These are phyloP conservation scores for Penicillium manginii DNA, from an alignment of 495 filamentous ascomycete species.

Conservation along the genomic window DNA sequence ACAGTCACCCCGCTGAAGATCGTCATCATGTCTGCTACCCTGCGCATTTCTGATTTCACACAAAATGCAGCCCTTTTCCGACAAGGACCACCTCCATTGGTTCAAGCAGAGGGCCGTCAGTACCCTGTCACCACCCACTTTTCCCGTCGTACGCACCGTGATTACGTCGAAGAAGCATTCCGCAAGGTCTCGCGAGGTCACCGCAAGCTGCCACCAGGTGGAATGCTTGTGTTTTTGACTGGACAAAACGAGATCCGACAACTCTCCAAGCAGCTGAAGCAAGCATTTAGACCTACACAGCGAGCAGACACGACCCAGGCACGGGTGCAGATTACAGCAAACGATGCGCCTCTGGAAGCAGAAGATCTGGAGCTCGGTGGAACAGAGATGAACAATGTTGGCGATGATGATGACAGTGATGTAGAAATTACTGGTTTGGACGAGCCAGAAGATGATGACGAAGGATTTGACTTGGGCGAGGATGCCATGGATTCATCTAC, in stretches of 20 bases:
- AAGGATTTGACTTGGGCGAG: conserved; percentile 63
- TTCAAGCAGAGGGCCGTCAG: conserved; percentile 93
- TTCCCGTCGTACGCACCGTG: conserved; percentile 75
- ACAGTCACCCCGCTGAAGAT: conserved; percentile 81
- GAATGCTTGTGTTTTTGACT: conserved; percentile 94
- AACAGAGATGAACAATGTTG: conserved; percentile 48
- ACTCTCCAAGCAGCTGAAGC: conserved; percentile 75
- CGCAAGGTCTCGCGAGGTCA: conserved; percentile 88
- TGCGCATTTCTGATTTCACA: conserved; percentile 87
- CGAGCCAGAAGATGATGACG: conserved; percentile 54
- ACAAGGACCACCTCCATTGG: conserved; percentile 72
- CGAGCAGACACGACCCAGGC: conserved; percentile 57
- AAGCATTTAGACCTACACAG: conserved; percentile 66
- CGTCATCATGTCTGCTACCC: conserved; percentile 97
- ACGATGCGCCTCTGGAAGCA: conserved; percentile 77
- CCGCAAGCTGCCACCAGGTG: conserved; percentile 85
- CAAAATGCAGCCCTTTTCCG: conserved; percentile 81
- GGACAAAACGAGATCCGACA: conserved; percentile 88
- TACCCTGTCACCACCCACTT: conserved; percentile 91
- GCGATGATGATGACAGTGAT: conserved; percentile 46
- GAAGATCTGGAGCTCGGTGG: conserved; percentile 87
- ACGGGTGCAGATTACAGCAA: conserved; percentile 72
- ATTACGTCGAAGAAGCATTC: conserved; percentile 89
- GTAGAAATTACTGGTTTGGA: conserved; percentile 53
- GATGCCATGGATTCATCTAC: conserved; percentile 67